Percentiles rank a stretch among this genome's conserved stretches.
Conservation (phyloP, 805 yeast genomes). For the Spathaspora gorwiae region DNA sequence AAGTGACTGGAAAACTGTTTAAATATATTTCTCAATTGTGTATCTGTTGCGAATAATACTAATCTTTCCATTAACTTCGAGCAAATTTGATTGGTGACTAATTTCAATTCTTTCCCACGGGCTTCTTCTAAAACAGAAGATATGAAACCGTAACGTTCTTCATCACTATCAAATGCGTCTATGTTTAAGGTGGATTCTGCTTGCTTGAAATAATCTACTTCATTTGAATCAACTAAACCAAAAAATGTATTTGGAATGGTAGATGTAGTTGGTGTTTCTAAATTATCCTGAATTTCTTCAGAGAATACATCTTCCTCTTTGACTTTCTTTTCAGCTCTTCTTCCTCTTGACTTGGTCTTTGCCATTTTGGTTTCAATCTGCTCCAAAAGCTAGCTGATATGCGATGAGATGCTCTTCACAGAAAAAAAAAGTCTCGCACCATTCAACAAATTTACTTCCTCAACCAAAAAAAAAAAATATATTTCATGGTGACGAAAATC, state of each 20-base stretch:
- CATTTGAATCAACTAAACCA: slow-evolving; percentile 81
- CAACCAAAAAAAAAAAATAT: no score
- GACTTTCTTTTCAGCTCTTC: slow-evolving; percentile 33
- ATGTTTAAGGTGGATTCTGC: slow-evolving; percentile 84
- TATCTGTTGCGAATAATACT: slow-evolving; percentile 59
- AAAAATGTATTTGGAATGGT: slow-evolving; percentile 50
- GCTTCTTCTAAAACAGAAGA: slow-evolving; percentile 80
- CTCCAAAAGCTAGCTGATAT: neutral
- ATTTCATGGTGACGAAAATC: no score
- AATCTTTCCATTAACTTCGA: slow-evolving; percentile 89
- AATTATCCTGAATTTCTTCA: slow-evolving; percentile 4
- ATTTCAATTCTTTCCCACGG: slow-evolving; percentile 81
- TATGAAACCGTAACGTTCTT: slow-evolving; percentile 71
- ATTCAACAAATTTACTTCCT: neutral
- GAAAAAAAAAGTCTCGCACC: neutral
- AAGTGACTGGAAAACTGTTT: slow-evolving; percentile 70
- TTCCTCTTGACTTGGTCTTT: slow-evolving; percentile 33
- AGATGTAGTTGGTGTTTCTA: slow-evolving; percentile 12
- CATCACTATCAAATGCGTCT: slow-evolving; percentile 68
- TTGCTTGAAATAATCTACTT: slow-evolving; percentile 85
- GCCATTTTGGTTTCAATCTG: slow-evolving; percentile 8
- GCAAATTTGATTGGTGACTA: slow-evolving; percentile 91
- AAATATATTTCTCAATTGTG: slow-evolving; percentile 62
- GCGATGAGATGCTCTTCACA: slow-evolving; percentile 1
- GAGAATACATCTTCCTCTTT: neutral